These are phyloP conservation scores for Candida qinlingensis DNA, from an alignment of 805 yeast genomes.

Conservation along the genomic window DNA sequence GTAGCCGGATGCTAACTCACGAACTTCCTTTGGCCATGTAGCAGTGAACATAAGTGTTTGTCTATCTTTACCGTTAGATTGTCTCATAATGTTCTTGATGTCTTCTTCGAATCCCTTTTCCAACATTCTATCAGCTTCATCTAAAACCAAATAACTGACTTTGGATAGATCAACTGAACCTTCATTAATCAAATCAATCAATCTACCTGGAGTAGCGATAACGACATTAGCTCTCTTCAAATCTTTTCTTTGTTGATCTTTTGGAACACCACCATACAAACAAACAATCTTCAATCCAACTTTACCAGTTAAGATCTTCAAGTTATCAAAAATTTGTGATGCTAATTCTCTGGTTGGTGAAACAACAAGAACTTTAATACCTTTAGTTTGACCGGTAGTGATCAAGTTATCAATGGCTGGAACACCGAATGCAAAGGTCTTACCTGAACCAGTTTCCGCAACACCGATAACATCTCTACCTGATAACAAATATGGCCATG, in stretches of 20 bases:
- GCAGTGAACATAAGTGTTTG: constrained; percentile 99
- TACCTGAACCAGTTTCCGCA: constrained; percentile 98
- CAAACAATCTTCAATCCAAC: constrained; percentile 70
- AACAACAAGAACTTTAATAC: constrained; percentile 72
- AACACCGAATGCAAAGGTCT: constrained; percentile 94
- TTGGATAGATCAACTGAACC: constrained; percentile 67
- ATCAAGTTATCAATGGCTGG: constrained; percentile 82
- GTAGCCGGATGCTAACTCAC: constrained; percentile 82
- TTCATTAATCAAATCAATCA: constrained; percentile 84
- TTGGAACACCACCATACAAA: constrained; percentile 96
- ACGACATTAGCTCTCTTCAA: constrained; percentile 69
- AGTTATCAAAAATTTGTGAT: constrained; percentile 83
- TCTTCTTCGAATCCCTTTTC: constrained; percentile 98
- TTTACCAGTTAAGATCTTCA: constrained; percentile 55
- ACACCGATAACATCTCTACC: constrained; percentile 91
- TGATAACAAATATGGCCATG: constrained; percentile 86
- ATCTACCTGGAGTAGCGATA: constrained; percentile 98
- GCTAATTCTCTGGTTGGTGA: constrained; percentile 99
- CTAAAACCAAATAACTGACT: constrained; percentile 79
- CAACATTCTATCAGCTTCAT: constrained; percentile 98
- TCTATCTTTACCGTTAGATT: constrained; percentile 47
- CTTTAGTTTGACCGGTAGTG: constrained; percentile 29
- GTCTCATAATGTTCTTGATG: constrained; percentile 74
- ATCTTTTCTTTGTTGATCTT: constrained; percentile 78
- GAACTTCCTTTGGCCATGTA: constrained; percentile 99